These are phyloP conservation scores for Diaporthe humulicola DNA, from an alignment of 2,329 filamentous ascomycete species.

Conservation along the genomic window DNA sequence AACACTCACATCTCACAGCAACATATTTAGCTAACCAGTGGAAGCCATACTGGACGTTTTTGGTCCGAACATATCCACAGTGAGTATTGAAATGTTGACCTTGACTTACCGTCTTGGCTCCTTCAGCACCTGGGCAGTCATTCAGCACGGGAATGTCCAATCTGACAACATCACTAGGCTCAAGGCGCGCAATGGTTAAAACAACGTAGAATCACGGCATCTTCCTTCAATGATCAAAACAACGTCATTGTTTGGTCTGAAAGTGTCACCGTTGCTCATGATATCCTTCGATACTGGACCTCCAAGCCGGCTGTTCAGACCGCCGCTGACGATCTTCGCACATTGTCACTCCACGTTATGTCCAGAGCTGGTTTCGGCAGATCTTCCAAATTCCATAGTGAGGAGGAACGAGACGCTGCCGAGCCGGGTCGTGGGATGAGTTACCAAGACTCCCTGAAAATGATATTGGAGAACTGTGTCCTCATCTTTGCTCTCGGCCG, in stretches of 20 bases:
- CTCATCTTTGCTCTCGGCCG: conserved; percentile 47
- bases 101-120: not conserved
- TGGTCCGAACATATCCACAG: conserved; percentile 23
- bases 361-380: conserved; percentile 31
- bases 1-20: no score
- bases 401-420: not conserved
- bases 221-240: conserved; percentile 34
- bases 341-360: conserved; percentile 27
- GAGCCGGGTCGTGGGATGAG: conserved; percentile 5
- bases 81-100: not conserved
- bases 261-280: not conserved
- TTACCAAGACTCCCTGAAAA: conserved; percentile 47
- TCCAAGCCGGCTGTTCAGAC: not conserved
- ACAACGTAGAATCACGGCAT: conserved; percentile 16
- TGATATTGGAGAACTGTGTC: conserved; percentile 48
- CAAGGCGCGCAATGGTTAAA: conserved; percentile 16
- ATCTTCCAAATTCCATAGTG: conserved; percentile 28
- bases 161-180: not conserved
- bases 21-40: not conserved
- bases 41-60: conserved; percentile 32
- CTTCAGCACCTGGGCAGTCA: not conserved
- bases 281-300: conserved; percentile 24
- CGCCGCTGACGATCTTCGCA: conserved; percentile 24
- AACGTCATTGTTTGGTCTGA: conserved; percentile 29
- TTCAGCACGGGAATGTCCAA: not conserved